Conservation (phyloP, 208 protist genomes). For the Wallacemonas sp. region DNA sequence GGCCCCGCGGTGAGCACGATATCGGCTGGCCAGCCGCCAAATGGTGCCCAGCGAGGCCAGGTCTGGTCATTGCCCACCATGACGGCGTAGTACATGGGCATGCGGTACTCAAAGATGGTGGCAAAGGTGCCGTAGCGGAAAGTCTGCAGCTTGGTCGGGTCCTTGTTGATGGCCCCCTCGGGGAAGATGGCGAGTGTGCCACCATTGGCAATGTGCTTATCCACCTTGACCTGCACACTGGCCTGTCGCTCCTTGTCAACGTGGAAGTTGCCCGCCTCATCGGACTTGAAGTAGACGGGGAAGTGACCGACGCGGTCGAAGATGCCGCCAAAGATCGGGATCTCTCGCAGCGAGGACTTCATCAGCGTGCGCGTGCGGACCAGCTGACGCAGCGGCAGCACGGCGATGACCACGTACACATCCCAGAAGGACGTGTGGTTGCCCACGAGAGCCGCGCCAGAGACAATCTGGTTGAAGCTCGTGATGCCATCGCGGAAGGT, state of each 20-base stretch:
- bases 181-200: conserved; percentile 69
- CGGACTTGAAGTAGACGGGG: conserved; percentile 78
- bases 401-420: conserved; percentile 33
- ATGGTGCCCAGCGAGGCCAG: conserved; percentile 49
- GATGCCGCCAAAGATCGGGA: conserved; percentile 60
- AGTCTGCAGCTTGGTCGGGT: conserved; percentile 39
- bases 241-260: conserved; percentile 74
- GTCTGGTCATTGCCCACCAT: conserved; percentile 49
- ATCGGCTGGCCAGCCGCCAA: conserved; percentile 53
- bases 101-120: conserved; percentile 54
- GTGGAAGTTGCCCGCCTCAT: conserved; percentile 51
- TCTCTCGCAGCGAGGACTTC: conserved; percentile 47
- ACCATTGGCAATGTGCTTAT: conserved; percentile 41
- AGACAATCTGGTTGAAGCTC: conserved; percentile 19
- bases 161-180: conserved; percentile 69
- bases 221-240: conserved; percentile 39
- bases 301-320: conserved; percentile 73
- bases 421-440: conserved; percentile 81
- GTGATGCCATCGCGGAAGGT: conserved; percentile 26
- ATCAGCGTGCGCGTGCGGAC: conserved; percentile 48
- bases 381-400: conserved; percentile 36
- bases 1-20: conserved; percentile 35
- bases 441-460: conserved; percentile 29
- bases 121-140: conserved; percentile 73
- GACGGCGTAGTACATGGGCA: conserved; percentile 61